Conservation (phyloP, 2,329 filamentous ascomycete genomes). For the Trichophyton rubrum region DNA sequence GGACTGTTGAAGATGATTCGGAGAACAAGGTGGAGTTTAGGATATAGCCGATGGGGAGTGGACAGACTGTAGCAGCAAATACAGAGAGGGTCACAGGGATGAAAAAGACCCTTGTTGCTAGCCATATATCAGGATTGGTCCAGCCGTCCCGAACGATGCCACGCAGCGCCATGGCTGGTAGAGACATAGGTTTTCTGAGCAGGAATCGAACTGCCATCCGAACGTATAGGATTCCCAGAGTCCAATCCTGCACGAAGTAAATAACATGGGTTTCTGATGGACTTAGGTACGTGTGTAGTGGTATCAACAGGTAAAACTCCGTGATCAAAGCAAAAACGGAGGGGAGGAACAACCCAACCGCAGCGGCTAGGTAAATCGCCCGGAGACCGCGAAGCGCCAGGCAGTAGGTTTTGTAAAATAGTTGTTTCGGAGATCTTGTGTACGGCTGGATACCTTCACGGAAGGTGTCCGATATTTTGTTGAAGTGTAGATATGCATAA, state of each 20-base stretch:
- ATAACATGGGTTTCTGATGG: conserved; percentile 37
- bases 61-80: conserved; percentile 48
- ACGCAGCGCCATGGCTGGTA: conserved; percentile 60
- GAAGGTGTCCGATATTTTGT: conserved; percentile 9
- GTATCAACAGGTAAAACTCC: conserved; percentile 80
- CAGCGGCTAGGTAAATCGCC: conserved; percentile 61
- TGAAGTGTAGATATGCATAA: conserved; percentile 39
- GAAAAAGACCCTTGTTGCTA: conserved; percentile 80
- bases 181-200: conserved; percentile 54
- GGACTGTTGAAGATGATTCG: conserved; percentile 20
- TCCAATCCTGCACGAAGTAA: conserved; percentile 87
- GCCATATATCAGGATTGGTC: conserved; percentile 60
- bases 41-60: conserved; percentile 47
- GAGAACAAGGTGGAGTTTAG: conserved; percentile 35
- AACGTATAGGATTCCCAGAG: conserved; percentile 77
- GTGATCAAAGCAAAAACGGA: conserved; percentile 65
- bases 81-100: conserved; percentile 58
- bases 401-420: conserved; percentile 19
- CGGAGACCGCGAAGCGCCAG: conserved; percentile 31
- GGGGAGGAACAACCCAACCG: conserved; percentile 67
- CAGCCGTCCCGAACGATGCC: conserved; percentile 64
- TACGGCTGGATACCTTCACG: conserved; percentile 13
- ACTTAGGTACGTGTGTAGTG: conserved; percentile 64
- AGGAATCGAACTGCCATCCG: conserved; percentile 64
- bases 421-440: conserved; percentile 23